phyloP scores from a whole-genome alignment of 1,284 basidiomycete species.

The Heterobasidion occidentale region DNA sequence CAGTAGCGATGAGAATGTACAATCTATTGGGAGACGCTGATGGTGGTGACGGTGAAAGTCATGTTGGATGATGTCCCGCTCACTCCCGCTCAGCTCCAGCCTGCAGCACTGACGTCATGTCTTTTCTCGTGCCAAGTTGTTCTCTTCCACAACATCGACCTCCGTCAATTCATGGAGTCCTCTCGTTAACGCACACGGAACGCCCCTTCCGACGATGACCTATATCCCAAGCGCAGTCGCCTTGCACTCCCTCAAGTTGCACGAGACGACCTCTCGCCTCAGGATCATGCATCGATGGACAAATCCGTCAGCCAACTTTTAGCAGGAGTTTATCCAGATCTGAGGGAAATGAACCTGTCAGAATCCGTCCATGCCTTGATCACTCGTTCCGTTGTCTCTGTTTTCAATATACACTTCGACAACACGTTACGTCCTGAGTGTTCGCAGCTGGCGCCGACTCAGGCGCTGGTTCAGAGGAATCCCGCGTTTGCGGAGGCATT shows the following conservation, averaged over 20 bases:
- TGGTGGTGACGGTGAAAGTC: too few relatives aligned
- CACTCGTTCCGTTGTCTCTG: background rate
- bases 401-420: background rate
- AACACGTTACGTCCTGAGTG: background rate
- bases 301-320: background rate
- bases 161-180: too few relatives aligned
- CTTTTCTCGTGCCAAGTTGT: too few relatives aligned
- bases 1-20: too few relatives aligned
- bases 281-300: background rate
- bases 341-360: background rate
- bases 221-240: background rate
- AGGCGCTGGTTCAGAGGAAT: background rate
- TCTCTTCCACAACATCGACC: too few relatives aligned
- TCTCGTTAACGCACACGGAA: too few relatives aligned
- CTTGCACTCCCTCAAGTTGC: background rate
- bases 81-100: too few relatives aligned
- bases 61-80: too few relatives aligned
- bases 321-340: background rate
- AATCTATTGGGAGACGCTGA: too few relatives aligned
- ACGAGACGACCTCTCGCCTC: background rate
- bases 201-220: too few relatives aligned
- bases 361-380: background rate
- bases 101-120: too few relatives aligned
- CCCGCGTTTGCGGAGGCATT: background rate
- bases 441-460: background rate